Base-by-base conservation (phyloP, 345 rosid species). In the Psidium guajava region DNA sequence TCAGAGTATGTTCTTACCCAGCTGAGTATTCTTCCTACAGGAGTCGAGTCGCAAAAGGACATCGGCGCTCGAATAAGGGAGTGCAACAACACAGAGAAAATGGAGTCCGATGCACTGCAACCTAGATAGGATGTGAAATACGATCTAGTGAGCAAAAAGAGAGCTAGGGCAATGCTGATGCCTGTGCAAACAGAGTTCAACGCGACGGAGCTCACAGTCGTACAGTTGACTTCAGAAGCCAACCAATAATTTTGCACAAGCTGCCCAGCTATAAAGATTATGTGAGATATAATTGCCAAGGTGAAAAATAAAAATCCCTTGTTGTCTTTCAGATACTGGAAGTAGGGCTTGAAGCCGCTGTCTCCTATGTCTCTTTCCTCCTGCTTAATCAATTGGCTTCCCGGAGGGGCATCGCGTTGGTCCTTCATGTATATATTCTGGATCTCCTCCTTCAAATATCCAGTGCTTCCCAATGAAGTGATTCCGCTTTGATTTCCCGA, bases 301-400 rank as follows among this genome's bases (percentile, higher is more conserved):
- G 88, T 86, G 86, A 88, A 87, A 85, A 84, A 88, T 82, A 88
- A 51, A 73, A 90, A 80, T 14, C 92, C 91, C 53, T 90, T 88
- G 18, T 90, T 88, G 18, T 89, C 90, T 22, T 84, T 90, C 77
- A 91, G 75, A 74, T 91, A 92, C 77, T 91, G 93, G 28, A 89
- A n/a, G 86, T 89, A 94, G 83, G 95, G 90, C 89, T 88, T 92
- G 54, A 90, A 86, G 75, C 95, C 95, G 28, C 89, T 82, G 87
- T 89, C 88, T 64, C 96, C 93, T 14, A 52, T 82, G 87, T 92
- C 95, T 69, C 87, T 89, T 87, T 91, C 95, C 87, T 92, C 95
- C 84, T 86, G 86, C 87, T 89, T 88, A 28, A 92, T 90, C 87
- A 94, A 61, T n/a, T 92, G 96, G 40, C 89, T 92, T 28, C 84